phyloP scores from a whole-genome alignment of 108 stramenopile genomes.

The Asterionellopsis glacialis region DNA sequence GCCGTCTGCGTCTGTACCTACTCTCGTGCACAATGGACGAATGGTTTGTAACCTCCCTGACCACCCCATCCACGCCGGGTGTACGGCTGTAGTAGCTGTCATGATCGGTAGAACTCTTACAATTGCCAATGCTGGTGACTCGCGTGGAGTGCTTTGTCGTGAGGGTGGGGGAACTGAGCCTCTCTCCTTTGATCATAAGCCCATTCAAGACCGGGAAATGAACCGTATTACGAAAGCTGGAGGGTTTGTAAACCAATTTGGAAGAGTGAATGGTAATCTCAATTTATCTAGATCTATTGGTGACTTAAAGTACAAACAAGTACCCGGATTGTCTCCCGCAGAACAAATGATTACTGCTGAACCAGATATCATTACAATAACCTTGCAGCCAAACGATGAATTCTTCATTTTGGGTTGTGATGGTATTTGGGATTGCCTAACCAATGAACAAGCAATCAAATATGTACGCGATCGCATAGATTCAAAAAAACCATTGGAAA shows the following conservation, averaged over 20 bases:
- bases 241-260: conserved; percentile 93
- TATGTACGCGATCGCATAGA: conserved; percentile 83
- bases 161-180: conserved; percentile 56
- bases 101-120: conserved; percentile 72
- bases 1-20: conserved; percentile 8
- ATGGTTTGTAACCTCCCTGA: conserved; percentile 86
- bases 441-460: conserved; percentile 87
- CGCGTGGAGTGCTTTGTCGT: conserved; percentile 84
- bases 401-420: conserved; percentile 94
- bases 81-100: conserved; percentile 89
- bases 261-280: conserved; percentile 94
- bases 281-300: conserved; percentile 94
- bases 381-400: conserved; percentile 61
- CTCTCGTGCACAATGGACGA: conserved; percentile 41
- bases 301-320: conserved; percentile 95
- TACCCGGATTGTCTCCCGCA: conserved; percentile 57
- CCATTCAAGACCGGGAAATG: conserved; percentile 70
- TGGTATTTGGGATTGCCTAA: conserved; percentile 97
- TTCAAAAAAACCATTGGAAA: conserved; percentile 52
- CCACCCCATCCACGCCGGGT: conserved; percentile 91
- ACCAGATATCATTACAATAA: conserved; percentile 77
- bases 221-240: conserved; percentile 80
- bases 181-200: conserved; percentile 89
- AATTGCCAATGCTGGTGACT: conserved; percentile 92
- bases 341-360: conserved; percentile 90